phyloP scores from a whole-genome alignment of 1,284 basidiomycete genomes.

The Wallemia ichthyophaga region DNA sequence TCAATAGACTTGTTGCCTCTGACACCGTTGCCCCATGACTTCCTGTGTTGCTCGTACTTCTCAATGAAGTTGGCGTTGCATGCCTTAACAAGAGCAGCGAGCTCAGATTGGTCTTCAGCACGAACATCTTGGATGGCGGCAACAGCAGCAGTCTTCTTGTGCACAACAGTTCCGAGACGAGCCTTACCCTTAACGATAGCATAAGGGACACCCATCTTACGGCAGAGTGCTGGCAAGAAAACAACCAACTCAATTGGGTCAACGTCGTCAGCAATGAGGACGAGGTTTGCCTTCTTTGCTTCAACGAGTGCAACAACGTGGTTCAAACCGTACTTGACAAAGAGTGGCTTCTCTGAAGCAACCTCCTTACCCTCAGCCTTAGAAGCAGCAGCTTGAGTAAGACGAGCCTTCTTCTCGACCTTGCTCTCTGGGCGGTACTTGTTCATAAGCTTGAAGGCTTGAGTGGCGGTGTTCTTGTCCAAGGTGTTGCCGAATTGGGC shows the following conservation, averaged over 20 bases:
- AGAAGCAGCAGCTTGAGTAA: constrained; percentile 40
- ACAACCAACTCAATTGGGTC: constrained; percentile 96
- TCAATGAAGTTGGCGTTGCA: constrained; percentile 96
- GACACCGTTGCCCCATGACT: constrained; percentile 84
- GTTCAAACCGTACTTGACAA: constrained; percentile 91
- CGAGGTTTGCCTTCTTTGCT: constrained; percentile 89
- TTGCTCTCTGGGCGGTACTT: constrained; percentile 80
- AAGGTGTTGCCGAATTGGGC: constrained; percentile 92
- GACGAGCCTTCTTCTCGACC: constrained; percentile 91
- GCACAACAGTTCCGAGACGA: constrained; percentile 78
- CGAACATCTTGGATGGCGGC: constrained; percentile 73
- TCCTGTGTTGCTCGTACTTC: constrained; percentile 73
- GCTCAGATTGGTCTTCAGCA: constrained; percentile 76
- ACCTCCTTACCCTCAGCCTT: constrained; percentile 48
- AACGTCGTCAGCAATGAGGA: constrained; percentile 91
- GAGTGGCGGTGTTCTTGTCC: constrained; percentile 98
- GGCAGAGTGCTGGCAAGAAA: constrained; percentile 90
- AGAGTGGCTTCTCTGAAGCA: constrained; percentile 68
- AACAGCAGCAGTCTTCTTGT: constrained; percentile 93
- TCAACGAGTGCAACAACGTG: constrained; percentile 82
- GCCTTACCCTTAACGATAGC: constrained; percentile 94
- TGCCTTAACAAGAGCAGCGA: constrained; percentile 69
- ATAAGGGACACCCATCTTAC: constrained; percentile 97
- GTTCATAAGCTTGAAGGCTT: constrained; percentile 92
- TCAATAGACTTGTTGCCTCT: constrained; percentile 76